Conservation (phyloP, 2,329 filamentous ascomycete genomes). For the Cladophialophora immunda region DNA sequence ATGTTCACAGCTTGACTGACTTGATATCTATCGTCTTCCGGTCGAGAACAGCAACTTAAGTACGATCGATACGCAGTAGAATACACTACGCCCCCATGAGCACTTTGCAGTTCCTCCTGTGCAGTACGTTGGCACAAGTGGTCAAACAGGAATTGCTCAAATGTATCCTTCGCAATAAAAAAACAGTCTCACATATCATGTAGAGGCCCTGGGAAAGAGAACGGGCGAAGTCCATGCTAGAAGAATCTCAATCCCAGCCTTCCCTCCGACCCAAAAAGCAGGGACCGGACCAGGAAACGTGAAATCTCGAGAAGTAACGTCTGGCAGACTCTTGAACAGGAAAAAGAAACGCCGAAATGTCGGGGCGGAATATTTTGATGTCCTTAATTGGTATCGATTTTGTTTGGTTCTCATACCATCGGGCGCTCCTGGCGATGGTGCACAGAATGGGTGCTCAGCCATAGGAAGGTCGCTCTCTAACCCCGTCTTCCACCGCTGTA, state of each 20-base stretch:
- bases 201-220: not conserved
- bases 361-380: slow-evolving; percentile 9
- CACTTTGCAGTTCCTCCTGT: not conserved
- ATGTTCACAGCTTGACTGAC: not conserved
- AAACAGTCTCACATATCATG: not conserved
- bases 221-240: not conserved
- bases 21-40: not conserved
- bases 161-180: not conserved
- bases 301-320: not conserved
- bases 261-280: not conserved
- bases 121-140: not conserved
- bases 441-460: not conserved
- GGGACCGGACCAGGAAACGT: not conserved
- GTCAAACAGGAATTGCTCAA: not conserved
- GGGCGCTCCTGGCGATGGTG: slow-evolving; percentile 23
- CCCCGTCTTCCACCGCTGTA: slow-evolving; percentile 21
- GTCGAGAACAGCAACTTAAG: not conserved
- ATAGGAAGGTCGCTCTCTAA: not conserved
- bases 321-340: not conserved
- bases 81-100: not conserved
- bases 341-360: slow-evolving; percentile 3
- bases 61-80: not conserved
- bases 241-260: not conserved
- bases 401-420: slow-evolving; percentile 23
- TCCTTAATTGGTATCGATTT: slow-evolving; percentile 33